Percentiles rank a stretch among this genome's conserved stretches.
Conservation (phyloP, 1,284 basidiomycete genomes). For the Sphaerobolus stellatus region DNA sequence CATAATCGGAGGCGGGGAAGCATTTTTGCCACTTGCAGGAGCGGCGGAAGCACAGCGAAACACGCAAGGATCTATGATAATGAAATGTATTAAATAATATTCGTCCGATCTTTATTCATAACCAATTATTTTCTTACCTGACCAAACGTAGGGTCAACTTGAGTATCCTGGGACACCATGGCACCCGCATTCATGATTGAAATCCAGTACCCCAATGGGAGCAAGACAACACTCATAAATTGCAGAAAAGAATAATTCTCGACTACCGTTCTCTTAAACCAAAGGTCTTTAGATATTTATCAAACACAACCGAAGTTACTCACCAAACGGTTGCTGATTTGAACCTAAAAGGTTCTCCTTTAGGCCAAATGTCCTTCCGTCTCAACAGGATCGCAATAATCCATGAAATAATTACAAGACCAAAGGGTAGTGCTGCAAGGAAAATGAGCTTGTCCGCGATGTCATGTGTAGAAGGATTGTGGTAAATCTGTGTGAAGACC, state of each 20-base stretch:
- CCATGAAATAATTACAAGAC: background rate
- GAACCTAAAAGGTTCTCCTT: too few relatives aligned
- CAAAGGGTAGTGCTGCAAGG: background rate
- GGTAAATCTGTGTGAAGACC: background rate
- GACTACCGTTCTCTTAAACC: background rate
- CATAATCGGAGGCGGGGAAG: too few relatives aligned
- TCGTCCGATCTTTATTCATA: too few relatives aligned
- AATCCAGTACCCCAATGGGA: constrained; percentile 1
- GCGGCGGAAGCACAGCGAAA: background rate
- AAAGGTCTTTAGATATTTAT: background rate
- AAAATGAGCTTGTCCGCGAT: background rate
- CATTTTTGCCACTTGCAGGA: too few relatives aligned
- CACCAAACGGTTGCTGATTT: background rate
- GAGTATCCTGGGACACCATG: background rate
- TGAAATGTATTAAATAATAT: too few relatives aligned
- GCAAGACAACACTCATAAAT: background rate
- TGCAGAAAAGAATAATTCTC: constrained; percentile 1
- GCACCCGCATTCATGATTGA: background rate
- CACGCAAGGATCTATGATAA: too few relatives aligned
- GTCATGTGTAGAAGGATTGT: background rate
- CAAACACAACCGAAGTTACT: background rate
- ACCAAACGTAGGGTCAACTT: background rate
- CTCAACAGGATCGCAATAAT: background rate
- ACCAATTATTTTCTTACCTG: too few relatives aligned
- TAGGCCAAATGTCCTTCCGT: background rate